phyloP scores from a whole-genome alignment of 306 rosid genomes.

The Trichosanthes truncata region DNA sequence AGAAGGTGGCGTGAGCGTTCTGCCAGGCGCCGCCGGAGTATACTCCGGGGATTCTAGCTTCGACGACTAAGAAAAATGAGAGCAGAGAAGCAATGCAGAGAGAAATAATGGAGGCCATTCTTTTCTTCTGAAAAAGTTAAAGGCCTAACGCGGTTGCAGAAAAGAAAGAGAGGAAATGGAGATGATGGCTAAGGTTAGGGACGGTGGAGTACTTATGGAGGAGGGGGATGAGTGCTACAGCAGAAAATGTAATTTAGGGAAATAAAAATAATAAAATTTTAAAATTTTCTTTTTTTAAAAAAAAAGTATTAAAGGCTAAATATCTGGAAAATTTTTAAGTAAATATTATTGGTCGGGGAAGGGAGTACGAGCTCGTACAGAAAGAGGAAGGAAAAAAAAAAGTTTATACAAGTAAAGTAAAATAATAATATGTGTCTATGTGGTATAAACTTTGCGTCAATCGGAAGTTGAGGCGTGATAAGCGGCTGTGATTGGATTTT shows the following conservation, averaged over 20 bases:
- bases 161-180: constrained; percentile 11
- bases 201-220: constrained; percentile 59
- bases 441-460: constrained; percentile 15
- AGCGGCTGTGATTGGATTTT: constrained; percentile 40
- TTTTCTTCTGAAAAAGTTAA: background rate
- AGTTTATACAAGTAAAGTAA: background rate
- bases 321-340: too few species aligned
- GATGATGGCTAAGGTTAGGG: background rate
- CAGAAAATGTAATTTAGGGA: constrained; percentile 24
- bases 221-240: background rate
- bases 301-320: too few species aligned
- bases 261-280: too few species aligned
- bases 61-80: constrained; percentile 25
- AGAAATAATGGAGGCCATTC: constrained; percentile 23
- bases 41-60: constrained; percentile 74
- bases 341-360: background rate
- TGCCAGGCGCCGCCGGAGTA: constrained; percentile 68
- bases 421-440: background rate
- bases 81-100: constrained; percentile 19
- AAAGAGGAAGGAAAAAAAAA: too few species aligned
- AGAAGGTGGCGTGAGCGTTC: constrained; percentile 88
- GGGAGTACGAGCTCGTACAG: background rate
- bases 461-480: constrained; percentile 34
- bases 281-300: too few species aligned
- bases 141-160: background rate